Evolutionary conservation across 495 filamentous ascomycete genomes (phyloP).

Genomic region (Antarctomyces pellizariae): DNA sequence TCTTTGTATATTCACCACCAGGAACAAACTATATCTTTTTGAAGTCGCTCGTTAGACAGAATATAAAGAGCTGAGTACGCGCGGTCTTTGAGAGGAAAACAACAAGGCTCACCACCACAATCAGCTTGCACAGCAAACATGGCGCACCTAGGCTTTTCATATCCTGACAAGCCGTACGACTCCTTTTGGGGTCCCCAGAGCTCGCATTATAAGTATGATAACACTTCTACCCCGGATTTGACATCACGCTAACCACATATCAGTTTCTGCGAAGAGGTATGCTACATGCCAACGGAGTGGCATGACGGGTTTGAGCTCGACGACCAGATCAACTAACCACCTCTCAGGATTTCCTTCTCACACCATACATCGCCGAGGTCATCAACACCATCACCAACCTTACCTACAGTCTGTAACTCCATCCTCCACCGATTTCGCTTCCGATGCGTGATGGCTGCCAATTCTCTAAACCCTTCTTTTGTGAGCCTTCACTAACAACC

Average conservation of each 20-base stretch:
- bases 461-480: neutral
- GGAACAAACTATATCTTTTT: too few relatives aligned
- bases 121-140: too few relatives aligned
- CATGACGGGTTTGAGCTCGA: neutral
- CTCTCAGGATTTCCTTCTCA: constrained; percentile 28
- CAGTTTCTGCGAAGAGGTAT: constrained; percentile 14
- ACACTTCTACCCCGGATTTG: too few relatives aligned
- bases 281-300: neutral
- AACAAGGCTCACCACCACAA: too few relatives aligned
- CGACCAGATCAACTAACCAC: neutral
- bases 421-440: constrained; percentile 1
- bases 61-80: too few relatives aligned
- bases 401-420: constrained; percentile 18
- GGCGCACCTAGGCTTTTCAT: too few relatives aligned
- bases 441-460: neutral
- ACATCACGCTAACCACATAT: too few relatives aligned
- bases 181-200: constrained; percentile 8
- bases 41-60: too few relatives aligned
- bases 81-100: too few relatives aligned
- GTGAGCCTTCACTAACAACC: neutral
- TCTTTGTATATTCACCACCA: too few relatives aligned
- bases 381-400: constrained; percentile 31
- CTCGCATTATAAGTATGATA: constrained; percentile 9
- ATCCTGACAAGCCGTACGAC: constrained; percentile 5
- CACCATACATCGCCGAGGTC: constrained; percentile 29